Conservation (phyloP, 768 basidiomycete genomes). For the Agrocybe praecox region DNA sequence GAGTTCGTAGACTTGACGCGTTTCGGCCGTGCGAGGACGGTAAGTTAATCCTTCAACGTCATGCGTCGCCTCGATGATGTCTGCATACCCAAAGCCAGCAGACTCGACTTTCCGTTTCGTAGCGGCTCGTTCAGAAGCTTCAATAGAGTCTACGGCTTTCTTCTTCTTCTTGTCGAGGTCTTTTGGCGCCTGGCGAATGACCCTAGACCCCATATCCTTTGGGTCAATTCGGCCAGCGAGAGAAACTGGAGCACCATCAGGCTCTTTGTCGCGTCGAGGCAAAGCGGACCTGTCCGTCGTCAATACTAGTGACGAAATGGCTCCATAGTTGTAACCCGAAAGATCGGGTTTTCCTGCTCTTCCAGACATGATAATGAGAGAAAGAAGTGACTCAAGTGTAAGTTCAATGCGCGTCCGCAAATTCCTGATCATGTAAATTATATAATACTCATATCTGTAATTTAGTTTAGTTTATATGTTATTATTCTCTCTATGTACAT, state of each 20-base stretch:
- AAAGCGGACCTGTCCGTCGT: constrained; percentile 85
- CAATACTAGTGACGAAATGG: constrained; percentile 92
- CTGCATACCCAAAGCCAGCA: constrained; percentile 76
- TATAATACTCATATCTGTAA: not conserved
- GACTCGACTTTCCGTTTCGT: constrained; percentile 64
- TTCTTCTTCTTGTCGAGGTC: constrained; percentile 95
- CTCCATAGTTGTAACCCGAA: constrained; percentile 94
- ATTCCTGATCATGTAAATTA: constrained; percentile 7
- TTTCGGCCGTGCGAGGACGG: constrained; percentile 92
- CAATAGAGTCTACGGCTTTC: constrained; percentile 65
- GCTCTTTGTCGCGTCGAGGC: constrained; percentile 91
- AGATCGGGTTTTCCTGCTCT: constrained; percentile 68
- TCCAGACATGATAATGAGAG: constrained; percentile 29
- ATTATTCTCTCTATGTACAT: too few relatives aligned
- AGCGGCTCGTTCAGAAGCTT: constrained; percentile 56
- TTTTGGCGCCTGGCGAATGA: constrained; percentile 79
- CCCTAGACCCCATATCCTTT: constrained; percentile 92
- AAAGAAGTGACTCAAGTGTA: not conserved
- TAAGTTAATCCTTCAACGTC: constrained; percentile 93
- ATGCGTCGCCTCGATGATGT: constrained; percentile 93
- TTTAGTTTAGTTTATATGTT: too few relatives aligned
- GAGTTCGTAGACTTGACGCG: constrained; percentile 91
- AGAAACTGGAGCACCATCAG: constrained; percentile 94
- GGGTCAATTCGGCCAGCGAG: constrained; percentile 90
- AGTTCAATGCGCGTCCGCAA: not conserved